phyloP scores from a whole-genome alignment of 2,329 filamentous ascomycete genomes.

The Calonectria hongkongensis region DNA sequence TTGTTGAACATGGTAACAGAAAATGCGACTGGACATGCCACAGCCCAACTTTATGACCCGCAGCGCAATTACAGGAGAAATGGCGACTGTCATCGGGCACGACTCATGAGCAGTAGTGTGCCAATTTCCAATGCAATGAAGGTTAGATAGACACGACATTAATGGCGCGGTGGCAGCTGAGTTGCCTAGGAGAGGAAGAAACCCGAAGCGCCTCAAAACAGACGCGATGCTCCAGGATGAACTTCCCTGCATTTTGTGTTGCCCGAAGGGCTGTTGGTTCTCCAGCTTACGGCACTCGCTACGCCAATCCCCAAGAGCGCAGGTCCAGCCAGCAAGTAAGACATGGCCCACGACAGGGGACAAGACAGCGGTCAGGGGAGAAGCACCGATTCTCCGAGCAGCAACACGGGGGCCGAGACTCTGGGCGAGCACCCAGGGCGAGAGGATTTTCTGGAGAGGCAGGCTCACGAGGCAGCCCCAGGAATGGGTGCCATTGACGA shows the following conservation, averaged over 20 bases:
- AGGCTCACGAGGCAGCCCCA: constrained; percentile 23
- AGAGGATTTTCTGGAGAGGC: constrained; percentile 23
- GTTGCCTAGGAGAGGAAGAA: constrained; percentile 46
- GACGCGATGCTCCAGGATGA: constrained; percentile 46
- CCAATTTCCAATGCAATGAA: constrained; percentile 36
- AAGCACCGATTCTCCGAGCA: constrained; percentile 41
- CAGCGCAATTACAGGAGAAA: constrained; percentile 41
- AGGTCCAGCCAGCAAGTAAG: constrained; percentile 43
- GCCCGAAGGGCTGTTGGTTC: constrained; percentile 49
- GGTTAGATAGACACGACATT: constrained; percentile 40
- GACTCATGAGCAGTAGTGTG: constrained; percentile 41
- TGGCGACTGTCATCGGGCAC: constrained; percentile 42
- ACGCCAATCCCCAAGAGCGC: constrained; percentile 43
- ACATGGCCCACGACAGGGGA: constrained; percentile 40
- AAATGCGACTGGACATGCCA: constrained; percentile 38
- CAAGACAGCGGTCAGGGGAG: constrained; percentile 36
- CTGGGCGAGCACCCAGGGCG: constrained; percentile 28
- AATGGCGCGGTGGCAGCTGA: constrained; percentile 41
- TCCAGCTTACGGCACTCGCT: constrained; percentile 38
- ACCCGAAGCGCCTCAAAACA: constrained; percentile 50
- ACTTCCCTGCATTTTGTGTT: constrained; percentile 31
- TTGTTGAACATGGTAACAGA: constrained; percentile 33
- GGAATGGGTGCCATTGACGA: constrained; percentile 12
- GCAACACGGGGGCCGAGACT: constrained; percentile 26
- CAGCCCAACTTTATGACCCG: constrained; percentile 43